Evolutionary conservation across 2,329 filamentous ascomycete species (phyloP).

Genomic region (Trichoderma polysporum): DNA sequence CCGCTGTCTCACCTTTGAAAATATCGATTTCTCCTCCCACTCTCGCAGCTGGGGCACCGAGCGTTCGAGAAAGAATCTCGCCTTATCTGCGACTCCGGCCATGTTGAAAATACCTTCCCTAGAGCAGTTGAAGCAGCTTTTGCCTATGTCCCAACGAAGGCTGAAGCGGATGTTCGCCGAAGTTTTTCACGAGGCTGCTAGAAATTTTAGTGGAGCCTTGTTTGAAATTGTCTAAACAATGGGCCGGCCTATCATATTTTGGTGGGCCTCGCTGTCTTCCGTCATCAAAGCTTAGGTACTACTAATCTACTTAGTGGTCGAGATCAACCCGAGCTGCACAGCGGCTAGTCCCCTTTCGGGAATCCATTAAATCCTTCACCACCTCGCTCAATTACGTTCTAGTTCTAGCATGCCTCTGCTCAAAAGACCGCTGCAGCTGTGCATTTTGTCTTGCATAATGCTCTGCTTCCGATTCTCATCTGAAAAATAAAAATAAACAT

Average conservation of each 20-base stretch:
- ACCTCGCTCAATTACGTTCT: not conserved
- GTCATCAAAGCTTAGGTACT: constrained; percentile 11
- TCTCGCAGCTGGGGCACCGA: constrained; percentile 89
- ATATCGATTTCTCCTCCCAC: constrained; percentile 88
- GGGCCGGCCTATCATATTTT: not conserved
- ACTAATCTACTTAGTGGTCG: too few relatives aligned
- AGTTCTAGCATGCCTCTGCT: not conserved
- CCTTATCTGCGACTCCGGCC: constrained; percentile 87
- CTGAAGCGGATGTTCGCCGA: constrained; percentile 11
- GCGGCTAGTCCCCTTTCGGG: not conserved
- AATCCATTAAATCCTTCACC: not conserved
- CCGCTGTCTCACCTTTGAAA: constrained; percentile 61
- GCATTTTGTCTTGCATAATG: not conserved
- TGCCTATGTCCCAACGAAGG: not conserved
- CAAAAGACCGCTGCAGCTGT: not conserved
- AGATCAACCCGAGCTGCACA: constrained; percentile 4
- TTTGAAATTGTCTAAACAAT: not conserved
- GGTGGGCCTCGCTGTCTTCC: not conserved
- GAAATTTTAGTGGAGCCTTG: constrained; percentile 29
- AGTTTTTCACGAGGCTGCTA: constrained; percentile 28
- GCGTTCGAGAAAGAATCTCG: constrained; percentile 90
- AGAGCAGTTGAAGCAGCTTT: constrained; percentile 1
- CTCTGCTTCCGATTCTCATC: not conserved
- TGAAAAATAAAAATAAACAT: not conserved
- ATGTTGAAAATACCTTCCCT: constrained; percentile 46